A percentile compares a stretch with the other conserved stretches of the same genome.
These are phyloP conservation scores for Nigrograna mackinnonii DNA, from an alignment of 2,329 filamentous ascomycete genomes.

Conservation along the genomic window DNA sequence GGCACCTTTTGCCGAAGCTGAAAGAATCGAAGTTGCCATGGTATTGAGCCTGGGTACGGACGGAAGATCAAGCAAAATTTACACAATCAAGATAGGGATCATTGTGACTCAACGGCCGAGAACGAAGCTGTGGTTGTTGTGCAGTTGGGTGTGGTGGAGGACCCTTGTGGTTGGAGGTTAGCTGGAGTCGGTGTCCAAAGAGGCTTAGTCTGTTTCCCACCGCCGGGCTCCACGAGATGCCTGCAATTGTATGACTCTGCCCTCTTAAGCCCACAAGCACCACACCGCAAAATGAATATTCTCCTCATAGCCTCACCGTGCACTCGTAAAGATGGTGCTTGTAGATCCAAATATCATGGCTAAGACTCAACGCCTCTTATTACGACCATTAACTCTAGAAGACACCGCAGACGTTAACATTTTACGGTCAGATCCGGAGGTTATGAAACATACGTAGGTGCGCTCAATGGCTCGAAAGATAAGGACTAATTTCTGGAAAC, in stretches of 20 bases:
- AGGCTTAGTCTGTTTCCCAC: too few species aligned
- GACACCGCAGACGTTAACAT: conserved; percentile 57
- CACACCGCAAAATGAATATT: conserved; percentile 30
- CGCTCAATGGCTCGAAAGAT: not conserved
- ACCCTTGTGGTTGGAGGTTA: too few species aligned
- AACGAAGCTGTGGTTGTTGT: conserved; percentile 17
- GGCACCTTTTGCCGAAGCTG: conserved; percentile 68
- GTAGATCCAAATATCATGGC: conserved; percentile 32
- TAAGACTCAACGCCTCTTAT: conserved; percentile 57
- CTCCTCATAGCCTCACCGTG: conserved; percentile 1
- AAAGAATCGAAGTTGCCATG: conserved; percentile 40
- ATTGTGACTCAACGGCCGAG: too few species aligned
- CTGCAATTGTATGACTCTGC: not conserved
- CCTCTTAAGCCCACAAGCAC: conserved; percentile 4
- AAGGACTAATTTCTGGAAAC: conserved; percentile 27
- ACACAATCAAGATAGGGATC: too few species aligned
- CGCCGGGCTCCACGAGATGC: too few species aligned
- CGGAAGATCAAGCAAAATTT: too few species aligned
- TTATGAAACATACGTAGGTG: conserved; percentile 64
- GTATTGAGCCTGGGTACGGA: too few species aligned
- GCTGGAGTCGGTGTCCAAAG: too few species aligned
- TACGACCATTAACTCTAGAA: conserved; percentile 54
- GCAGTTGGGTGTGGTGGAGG: too few species aligned
- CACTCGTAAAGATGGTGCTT: conserved; percentile 30
- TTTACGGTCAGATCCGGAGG: conserved; percentile 61